Evolutionary conservation across 2,329 filamentous ascomycete genomes (phyloP), one percentile per base, ranked within the genome.

Genomic region (Colletotrichum sp.): DNA sequence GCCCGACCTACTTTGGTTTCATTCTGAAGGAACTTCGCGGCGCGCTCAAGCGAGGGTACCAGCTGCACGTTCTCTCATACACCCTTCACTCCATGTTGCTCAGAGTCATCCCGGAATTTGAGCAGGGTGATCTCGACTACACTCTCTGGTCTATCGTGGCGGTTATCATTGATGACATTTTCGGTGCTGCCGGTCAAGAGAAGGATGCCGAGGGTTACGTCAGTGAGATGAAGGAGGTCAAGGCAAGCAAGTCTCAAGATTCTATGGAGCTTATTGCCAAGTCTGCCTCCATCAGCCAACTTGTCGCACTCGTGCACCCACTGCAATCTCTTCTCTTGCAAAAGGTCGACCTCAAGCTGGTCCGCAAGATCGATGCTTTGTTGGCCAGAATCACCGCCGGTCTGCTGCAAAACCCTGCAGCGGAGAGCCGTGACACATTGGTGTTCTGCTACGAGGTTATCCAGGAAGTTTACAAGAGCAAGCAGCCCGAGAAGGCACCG

Each of bases 151-250:
- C 94, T 13, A 92, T 99, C 59, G 93, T 98, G 61, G 90, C 92
- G 2, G 92, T 99, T 59, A 93, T 99, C 78, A 97, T 99, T 95
- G 97, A 99, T 81, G 98, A 99, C 82, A 97, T 98, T 14, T 99
- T 99, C 82, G 98, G 98, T 34, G 92, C 93, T 7, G 94, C 94
- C 39, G 97, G 97, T 3, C 95, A 98, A 85, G 96, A 99, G 82
- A 99, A 99, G 85, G 97, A 99, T 80, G 96, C 96, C 0, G 96
- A 98, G 80, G 97, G 96, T 69, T 99, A 99, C 83, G 93, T 94
- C 72, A 98, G 93, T 83, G 95, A 96, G 84, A 98, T 98, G 93
- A 98, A 98, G 84, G 97, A 99, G 85, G 94, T 99, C 72, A 99
- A 98, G 87, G 97, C 95, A 84, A 98, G 95, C 88, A 99, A 99